Base-by-base conservation (phyloP, 2,329 filamentous ascomycete genomes). In the Plenodomus tracheiphilus region DNA sequence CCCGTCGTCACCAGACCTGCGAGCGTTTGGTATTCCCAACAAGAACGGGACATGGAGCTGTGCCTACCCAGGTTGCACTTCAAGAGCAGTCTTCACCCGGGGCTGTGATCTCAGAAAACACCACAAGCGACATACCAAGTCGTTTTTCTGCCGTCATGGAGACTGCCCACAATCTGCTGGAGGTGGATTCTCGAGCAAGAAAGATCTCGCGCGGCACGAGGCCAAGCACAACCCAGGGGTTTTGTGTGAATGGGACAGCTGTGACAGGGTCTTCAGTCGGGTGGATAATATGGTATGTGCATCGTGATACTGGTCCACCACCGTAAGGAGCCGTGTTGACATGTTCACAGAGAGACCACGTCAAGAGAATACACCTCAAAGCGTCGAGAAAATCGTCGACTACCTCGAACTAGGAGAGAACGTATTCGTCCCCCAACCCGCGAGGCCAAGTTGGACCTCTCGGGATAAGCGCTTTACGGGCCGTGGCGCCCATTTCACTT, bases 81-180 rank as follows among this genome's bases (percentile, higher is more conserved):
- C 82, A 37, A 77, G 77, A 51, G 79, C 81, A 2, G 70, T 78
- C 1, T 85, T 85, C 65, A 79, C 77, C 7, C 75, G 83, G 38
- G 81, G 81, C 25, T 85, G 83, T 61, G 83, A 85, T 64, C 71
- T 85, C 16, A 75, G 83, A 21, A 85, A 85, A 61, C 83, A 85
- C 62, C 84, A 80, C 72, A 84, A 84, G 62, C 75, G 83, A 13
- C 83, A 85, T 65, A 81, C 78, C 21, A 85, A 85, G 58, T 77
- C 81, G 15, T 78, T 85, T 44, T 85, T 83, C 65, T 85, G 83
- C 65, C 79, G 81, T 4, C 75, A 83, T 49, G 74, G 79, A 41
- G 80, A 81, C 11, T 85, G 83, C 62, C 80, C 81, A 11, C 81
- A 85, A 58, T 74, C 80, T 9, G 74, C 71, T 2, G 76, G 77